Conservation (phyloP, 2,329 filamentous ascomycete species). For the Paramyrothecium sp. region DNA sequence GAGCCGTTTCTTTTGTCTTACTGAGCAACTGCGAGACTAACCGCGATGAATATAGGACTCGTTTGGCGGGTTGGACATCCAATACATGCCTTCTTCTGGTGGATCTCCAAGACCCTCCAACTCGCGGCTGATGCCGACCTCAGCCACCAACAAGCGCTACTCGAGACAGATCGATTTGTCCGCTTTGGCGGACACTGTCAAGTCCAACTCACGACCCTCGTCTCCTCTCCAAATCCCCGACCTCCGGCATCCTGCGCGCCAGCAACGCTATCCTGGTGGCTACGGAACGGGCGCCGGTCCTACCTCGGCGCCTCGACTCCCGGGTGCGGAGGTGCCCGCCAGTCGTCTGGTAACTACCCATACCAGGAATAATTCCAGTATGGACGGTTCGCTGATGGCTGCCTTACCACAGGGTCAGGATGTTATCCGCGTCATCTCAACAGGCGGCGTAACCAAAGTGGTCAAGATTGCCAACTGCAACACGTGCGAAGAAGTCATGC, state of each 20-base stretch:
- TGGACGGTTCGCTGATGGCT: constrained; percentile 84
- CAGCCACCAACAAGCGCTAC: constrained; percentile 56
- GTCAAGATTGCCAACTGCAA: constrained; percentile 91
- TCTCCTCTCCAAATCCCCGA: constrained; percentile 62
- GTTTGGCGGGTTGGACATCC: constrained; percentile 73
- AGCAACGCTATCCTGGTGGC: constrained; percentile 55
- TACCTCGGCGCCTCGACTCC: constrained; percentile 51
- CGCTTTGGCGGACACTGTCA: constrained; percentile 43
- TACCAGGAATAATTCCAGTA: constrained; percentile 76
- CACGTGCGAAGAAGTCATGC: constrained; percentile 89
- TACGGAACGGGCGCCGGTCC: constrained; percentile 47
- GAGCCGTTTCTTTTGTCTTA: constrained; percentile 28
- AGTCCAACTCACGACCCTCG: constrained; percentile 63
- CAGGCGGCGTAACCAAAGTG: constrained; percentile 86
- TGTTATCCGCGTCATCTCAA: constrained; percentile 90
- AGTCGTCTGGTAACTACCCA: constrained; percentile 66
- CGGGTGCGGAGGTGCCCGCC: constrained; percentile 60
- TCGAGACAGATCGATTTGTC: constrained; percentile 58
- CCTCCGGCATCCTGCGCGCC: constrained; percentile 44
- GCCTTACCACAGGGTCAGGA: constrained; percentile 82
- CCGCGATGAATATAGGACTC: constrained; percentile 61
- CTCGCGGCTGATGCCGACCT: constrained; percentile 51
- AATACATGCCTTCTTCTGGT: constrained; percentile 39
- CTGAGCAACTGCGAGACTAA: not conserved
- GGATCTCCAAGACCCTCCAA: constrained; percentile 52